These are phyloP conservation scores for Stephania yunnanensis DNA, from an alignment of 164 flowering plant species.

Conservation along the genomic window DNA sequence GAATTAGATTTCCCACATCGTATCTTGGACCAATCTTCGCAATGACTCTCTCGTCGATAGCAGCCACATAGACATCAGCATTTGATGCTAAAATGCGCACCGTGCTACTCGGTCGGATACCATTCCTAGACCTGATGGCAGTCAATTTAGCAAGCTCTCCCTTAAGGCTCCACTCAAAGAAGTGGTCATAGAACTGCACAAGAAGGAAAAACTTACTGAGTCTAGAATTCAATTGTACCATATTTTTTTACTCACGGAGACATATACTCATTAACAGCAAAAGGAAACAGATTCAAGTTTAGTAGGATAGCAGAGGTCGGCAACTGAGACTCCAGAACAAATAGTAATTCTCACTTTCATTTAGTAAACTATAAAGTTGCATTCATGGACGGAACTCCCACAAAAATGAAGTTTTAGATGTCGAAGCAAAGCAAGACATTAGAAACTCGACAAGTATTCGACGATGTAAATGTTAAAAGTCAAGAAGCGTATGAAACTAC, in stretches of 20 bases:
- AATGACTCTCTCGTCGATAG: conserved; percentile 44
- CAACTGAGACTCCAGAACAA: too few species aligned
- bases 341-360: too few species aligned
- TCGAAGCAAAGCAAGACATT: too few species aligned
- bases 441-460: too few species aligned
- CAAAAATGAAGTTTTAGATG: background rate
- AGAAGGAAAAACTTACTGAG: conserved; percentile 18
- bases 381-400: too few species aligned
- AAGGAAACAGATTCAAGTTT: background rate
- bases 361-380: too few species aligned
- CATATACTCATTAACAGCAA: background rate
- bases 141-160: conserved; percentile 43
- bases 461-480: background rate
- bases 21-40: conserved; percentile 57
- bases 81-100: conserved; percentile 51
- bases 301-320: background rate
- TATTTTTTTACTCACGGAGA: too few species aligned
- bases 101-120: conserved; percentile 38
- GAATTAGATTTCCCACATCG: conserved; percentile 58
- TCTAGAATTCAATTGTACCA: background rate
- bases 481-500: background rate
- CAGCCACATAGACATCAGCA: conserved; percentile 55
- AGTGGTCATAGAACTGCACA: conserved; percentile 85
- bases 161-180: conserved; percentile 61
- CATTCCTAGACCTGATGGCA: conserved; percentile 42